Evolutionary conservation across 441 rosid genomes (phyloP).

Genomic region (Dalechampia spathulata): DNA sequence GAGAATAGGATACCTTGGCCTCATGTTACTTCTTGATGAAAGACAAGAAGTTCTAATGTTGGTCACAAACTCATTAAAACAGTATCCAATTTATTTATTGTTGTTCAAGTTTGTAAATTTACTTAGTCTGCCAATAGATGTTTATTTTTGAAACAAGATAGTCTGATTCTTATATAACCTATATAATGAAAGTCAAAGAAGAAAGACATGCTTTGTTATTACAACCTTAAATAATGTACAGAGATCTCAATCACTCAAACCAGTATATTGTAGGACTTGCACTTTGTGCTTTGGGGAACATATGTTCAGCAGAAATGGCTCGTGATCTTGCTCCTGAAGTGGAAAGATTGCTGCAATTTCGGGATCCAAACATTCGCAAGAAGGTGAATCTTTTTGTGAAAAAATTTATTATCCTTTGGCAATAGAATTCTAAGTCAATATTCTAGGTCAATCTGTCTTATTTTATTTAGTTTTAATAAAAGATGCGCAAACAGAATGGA

Average conservation of each 20-base stretch:
- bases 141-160: slow-evolving; percentile 53
- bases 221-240: slow-evolving; percentile 59
- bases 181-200: not conserved
- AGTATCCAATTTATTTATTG: slow-evolving; percentile 56
- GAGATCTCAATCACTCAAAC: slow-evolving; percentile 97
- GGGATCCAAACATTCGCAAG: slow-evolving; percentile 98
- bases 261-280: slow-evolving; percentile 99
- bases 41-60: slow-evolving; percentile 99
- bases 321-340: slow-evolving; percentile 99
- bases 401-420: not conserved
- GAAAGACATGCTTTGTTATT: slow-evolving; percentile 1
- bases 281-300: slow-evolving; percentile 98
- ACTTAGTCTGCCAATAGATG: slow-evolving; percentile 30
- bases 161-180: slow-evolving; percentile 29
- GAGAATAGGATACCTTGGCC: slow-evolving; percentile 96
- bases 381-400: slow-evolving; percentile 44
- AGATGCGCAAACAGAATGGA: not conserved
- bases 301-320: slow-evolving; percentile 99
- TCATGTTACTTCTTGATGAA: slow-evolving; percentile 98
- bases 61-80: slow-evolving; percentile 97
- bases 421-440: not conserved
- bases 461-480: not conserved
- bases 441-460: not conserved
- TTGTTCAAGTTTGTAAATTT: not conserved
- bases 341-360: slow-evolving; percentile 91